Percentiles rank a stretch among this genome's conserved stretches.
These are phyloP conservation scores for Beauveria rudraprayagi DNA, from an alignment of 2,329 filamentous ascomycete genomes.

Conservation along the genomic window DNA sequence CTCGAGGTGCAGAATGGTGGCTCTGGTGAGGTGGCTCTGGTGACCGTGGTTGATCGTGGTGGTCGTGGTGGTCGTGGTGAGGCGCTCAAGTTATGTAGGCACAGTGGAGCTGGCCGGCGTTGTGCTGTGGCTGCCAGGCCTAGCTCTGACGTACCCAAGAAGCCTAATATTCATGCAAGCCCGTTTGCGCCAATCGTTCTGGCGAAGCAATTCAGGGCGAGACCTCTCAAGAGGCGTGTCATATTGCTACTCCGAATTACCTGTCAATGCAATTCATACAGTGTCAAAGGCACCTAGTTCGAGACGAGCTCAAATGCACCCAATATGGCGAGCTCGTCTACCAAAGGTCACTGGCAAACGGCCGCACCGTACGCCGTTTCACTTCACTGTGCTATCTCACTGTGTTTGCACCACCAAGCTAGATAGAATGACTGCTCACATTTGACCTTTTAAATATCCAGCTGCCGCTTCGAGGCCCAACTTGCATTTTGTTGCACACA, in stretches of 20 bases:
- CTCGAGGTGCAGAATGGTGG: neutral
- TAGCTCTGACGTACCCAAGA: neutral
- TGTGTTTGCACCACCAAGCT: slow-evolving; percentile 7
- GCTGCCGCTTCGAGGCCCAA: neutral
- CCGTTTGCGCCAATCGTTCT: too few species aligned
- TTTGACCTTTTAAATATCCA: neutral
- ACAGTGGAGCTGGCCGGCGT: neutral
- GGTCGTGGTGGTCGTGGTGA: neutral
- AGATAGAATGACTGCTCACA: slow-evolving; percentile 1
- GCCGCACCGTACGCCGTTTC: neutral
- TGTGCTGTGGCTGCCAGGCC: neutral
- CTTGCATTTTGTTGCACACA: neutral
- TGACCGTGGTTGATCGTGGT: too few species aligned
- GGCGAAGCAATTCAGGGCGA: too few species aligned
- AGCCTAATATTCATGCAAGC: too few species aligned
- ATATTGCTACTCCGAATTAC: too few species aligned
- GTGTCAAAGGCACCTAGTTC: too few species aligned
- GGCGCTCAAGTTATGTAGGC: neutral
- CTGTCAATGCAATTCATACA: too few species aligned
- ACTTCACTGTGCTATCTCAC: neutral
- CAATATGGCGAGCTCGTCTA: neutral
- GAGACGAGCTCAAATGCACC: neutral
- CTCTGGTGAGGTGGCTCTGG: too few species aligned
- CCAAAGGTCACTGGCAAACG: neutral
- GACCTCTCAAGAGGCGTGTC: too few species aligned